Evolutionary conservation across 2,329 filamentous ascomycete species (phyloP), one percentile per base, ranked within the genome.

Genomic region (Fusarium proliferatum): DNA sequence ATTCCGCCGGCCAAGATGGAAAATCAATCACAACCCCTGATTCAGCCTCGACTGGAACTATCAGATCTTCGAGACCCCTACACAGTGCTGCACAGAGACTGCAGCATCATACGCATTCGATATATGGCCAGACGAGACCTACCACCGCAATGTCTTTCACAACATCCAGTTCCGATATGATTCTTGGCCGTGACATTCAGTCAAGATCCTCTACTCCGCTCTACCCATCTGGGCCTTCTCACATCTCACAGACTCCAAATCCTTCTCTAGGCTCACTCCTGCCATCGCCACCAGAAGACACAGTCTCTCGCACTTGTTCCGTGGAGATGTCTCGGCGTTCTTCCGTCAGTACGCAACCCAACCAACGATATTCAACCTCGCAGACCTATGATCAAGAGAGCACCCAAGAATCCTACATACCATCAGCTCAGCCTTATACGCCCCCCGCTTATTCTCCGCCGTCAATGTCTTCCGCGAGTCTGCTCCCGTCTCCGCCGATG

Each of bases 371-470:
- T 38, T 51, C 59, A 57, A 62, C 33, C 26, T 67, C 59, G 19
- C 65, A 66, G 46, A 49, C 17, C 11, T 60, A 56, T 26, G 49
- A 64, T 6, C 17, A 61, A 21, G 59, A 72, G 36, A 61, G 57
- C 53, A 63, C 61, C 12, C 60, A 70, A 21, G 52, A 48, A 26
- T 59, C 43, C 15, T 55, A 51, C 9, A 78, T 78, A 57, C 76
- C 76, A 26, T 78, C 76, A 38, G 76, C 76, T 57, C 76, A 78
- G 61, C 76, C 76, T 26, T 68, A 61, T 23, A 71, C 63, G 12
- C 70, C 65, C 39, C 42, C 61, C 6, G 46, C 62, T 21, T 70
- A 67, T 21, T 71, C 74, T 38, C 65, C 72, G 53, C 72, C 58
- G 13, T 58, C 57, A n/a, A 70, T 78, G 55, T 70, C 71, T 17